Base-by-base conservation (phyloP, 371 early-diverging fungal genomes). In the Mucor lusitanicus region DNA sequence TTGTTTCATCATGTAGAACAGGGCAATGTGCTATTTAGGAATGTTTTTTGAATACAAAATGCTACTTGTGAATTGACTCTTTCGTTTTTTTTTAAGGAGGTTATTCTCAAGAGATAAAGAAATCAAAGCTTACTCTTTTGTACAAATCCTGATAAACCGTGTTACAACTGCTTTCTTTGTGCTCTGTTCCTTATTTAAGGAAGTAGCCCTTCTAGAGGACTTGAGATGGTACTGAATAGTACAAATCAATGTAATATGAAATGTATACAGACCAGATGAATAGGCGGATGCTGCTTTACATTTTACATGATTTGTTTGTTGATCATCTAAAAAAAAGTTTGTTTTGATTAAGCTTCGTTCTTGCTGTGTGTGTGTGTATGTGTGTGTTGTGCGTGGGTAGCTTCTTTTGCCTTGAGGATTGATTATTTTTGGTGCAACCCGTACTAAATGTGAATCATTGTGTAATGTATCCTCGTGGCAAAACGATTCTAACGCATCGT, bases 401-500 rank as follows among this genome's bases (percentile, higher is more conserved):
- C 55, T 55, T 55, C 55, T n/a, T 32, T 32, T 55, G 30, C 15
- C 32, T 55, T 28, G 4, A 28, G 7, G 30, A 37, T 37, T 32
- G 15, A 32, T 55, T 32, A 30, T 55, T 30, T 55, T 30, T 55
- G 55, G 55, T 55, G 50, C 23, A 19, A 50, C 50, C 50, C 50
- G 50, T 50, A 44, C 44, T 50, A 50, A 15, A 30, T 17, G 55
- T 32, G 55, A 17, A 30, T 27, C 32, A 55, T 32, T 55, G 55
- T 55, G 55, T 55, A 55, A 55, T 55, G 28, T 55, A 55, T 55
- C 55, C 55, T 55, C 55, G 55, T 55, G 55, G 55, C 55, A 55
- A 55, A 55, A 32, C n/a, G 32, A n/a, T 55, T 55, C 27, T 30
- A 27, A n/a, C 55, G 32, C 32, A 55, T 55, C 55, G 8, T 55